Conservation (phyloP, 2,329 filamentous ascomycete genomes). For the Talaromyces piceae region DNA sequence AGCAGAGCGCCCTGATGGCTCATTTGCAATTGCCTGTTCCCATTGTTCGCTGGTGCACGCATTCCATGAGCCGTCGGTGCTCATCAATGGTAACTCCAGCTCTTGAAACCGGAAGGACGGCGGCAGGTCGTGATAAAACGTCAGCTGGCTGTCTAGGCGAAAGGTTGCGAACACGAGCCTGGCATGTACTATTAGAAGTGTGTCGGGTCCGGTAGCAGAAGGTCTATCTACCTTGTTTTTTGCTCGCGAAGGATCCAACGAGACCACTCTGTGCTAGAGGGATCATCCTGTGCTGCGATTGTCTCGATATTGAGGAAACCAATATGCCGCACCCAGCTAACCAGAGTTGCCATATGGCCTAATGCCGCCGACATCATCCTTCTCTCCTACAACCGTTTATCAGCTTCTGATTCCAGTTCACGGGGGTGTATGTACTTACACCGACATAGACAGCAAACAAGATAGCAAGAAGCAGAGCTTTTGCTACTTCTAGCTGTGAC, state of each 20-base stretch:
- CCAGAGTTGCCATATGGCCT: neutral
- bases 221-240: conserved; percentile 1
- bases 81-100: neutral
- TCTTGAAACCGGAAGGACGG: neutral
- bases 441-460: neutral
- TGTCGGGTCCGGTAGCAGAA: no score
- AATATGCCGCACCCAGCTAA: neutral
- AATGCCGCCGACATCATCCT: neutral
- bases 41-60: neutral
- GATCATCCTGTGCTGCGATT: neutral
- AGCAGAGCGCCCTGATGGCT: neutral
- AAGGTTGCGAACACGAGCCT: neutral
- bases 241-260: neutral
- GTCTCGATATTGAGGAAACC: neutral
- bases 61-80: neutral
- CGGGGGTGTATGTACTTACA: neutral
- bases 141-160: neutral
- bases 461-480: neutral
- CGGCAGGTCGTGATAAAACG: neutral
- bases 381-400: neutral
- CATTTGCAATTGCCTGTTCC: neutral
- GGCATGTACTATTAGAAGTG: neutral
- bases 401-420: neutral
- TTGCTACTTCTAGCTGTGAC: neutral
- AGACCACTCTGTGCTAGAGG: neutral